A percentile compares a stretch with the other conserved stretches of the same genome.
Conservation (phyloP, 2,329 filamentous ascomycete species). For the Aspergillus proliferans region DNA sequence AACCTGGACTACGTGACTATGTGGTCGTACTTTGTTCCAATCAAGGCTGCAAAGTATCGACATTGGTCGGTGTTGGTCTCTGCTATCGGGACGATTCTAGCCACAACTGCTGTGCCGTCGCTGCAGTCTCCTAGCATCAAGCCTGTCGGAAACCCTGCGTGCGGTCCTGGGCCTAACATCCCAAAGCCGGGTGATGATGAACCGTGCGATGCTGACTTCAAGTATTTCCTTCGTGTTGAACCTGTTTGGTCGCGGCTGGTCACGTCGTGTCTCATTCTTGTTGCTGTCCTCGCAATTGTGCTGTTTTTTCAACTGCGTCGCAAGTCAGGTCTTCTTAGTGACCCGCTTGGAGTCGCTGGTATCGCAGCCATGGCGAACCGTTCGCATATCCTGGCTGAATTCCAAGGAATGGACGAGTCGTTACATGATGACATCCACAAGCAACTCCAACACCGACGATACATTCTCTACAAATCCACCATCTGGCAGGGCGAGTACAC, state of each 20-base stretch:
- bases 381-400: slow-evolving; percentile 46
- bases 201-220: slow-evolving; percentile 23
- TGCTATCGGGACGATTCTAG: slow-evolving; percentile 40
- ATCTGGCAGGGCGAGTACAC: slow-evolving; percentile 48
- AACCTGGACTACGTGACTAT: slow-evolving; percentile 47
- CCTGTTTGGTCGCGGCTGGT: slow-evolving; percentile 42
- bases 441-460: slow-evolving; percentile 40
- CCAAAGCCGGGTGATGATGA: slow-evolving; percentile 3
- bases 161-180: slow-evolving; percentile 9
- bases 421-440: slow-evolving; percentile 41
- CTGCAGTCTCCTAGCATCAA: slow-evolving; percentile 42
- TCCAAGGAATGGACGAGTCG: slow-evolving; percentile 41
- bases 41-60: slow-evolving; percentile 39
- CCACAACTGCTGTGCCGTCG: slow-evolving; percentile 41
- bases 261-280: slow-evolving; percentile 33
- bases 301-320: slow-evolving; percentile 42
- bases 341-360: slow-evolving; percentile 46
- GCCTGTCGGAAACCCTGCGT: slow-evolving; percentile 29
- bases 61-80: slow-evolving; percentile 45
- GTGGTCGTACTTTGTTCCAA: slow-evolving; percentile 41
- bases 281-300: slow-evolving; percentile 37
- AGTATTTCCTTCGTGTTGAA: slow-evolving; percentile 38
- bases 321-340: slow-evolving; percentile 43
- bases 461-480: slow-evolving; percentile 46
- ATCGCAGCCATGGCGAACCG: slow-evolving; percentile 46